Evolutionary conservation across 2,329 filamentous ascomycete genomes (phyloP).

Genomic region (Venturia carpophila): DNA sequence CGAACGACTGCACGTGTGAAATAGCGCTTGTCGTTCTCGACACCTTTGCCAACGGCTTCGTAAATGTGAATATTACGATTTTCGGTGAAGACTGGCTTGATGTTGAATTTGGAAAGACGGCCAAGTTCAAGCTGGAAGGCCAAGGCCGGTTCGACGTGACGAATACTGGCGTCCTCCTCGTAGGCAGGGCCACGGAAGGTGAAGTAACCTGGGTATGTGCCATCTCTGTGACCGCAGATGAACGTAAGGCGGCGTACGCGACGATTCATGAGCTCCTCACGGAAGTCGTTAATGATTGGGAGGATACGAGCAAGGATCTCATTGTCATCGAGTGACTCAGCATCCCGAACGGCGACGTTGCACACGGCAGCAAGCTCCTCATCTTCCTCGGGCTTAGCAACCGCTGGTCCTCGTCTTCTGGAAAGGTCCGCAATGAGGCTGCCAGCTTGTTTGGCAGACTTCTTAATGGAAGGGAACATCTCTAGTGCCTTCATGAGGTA

Average conservation of each 20-base stretch:
- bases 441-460: conserved; percentile 43
- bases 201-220: conserved; percentile 92
- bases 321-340: conserved; percentile 73
- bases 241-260: conserved; percentile 87
- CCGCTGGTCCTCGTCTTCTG: conserved; percentile 56
- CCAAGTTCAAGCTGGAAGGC: conserved; percentile 97
- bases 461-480: conserved; percentile 60
- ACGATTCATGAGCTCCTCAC: conserved; percentile 72
- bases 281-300: conserved; percentile 69
- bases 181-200: conserved; percentile 93
- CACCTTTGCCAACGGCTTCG: conserved; percentile 88
- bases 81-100: conserved; percentile 96
- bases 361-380: conserved; percentile 85
- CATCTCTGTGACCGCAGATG: conserved; percentile 90
- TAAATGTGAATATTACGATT: conserved; percentile 99
- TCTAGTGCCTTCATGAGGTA: conserved; percentile 77
- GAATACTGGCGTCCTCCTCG: conserved; percentile 87
- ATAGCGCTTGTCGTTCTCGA: conserved; percentile 96
- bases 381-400: conserved; percentile 35
- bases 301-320: conserved; percentile 71
- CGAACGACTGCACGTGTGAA: conserved; percentile 95
- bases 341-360: conserved; percentile 85
- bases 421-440: conserved; percentile 65
- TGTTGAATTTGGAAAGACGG: conserved; percentile 91
- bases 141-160: conserved; percentile 91